A percentile compares a stretch with the other conserved stretches of the same genome.
Conservation (phyloP, 192 early-diverging fungal genomes). For the Geranomyces michiganensis region DNA sequence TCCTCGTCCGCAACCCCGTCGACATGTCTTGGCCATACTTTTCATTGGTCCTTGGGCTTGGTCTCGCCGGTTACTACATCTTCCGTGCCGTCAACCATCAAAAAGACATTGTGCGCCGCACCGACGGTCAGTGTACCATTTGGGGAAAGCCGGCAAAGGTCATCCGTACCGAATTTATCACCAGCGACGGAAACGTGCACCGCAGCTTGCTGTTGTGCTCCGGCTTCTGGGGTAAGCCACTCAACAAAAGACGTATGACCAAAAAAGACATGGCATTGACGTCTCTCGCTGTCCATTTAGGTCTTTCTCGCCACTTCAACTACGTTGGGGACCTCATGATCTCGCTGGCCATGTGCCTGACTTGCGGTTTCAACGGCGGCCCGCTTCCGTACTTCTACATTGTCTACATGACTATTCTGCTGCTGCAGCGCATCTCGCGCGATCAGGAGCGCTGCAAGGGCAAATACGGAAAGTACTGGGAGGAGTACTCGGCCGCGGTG, state of each 20-base stretch:
- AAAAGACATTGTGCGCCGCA: constrained; percentile 72
- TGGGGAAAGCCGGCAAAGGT: constrained; percentile 77
- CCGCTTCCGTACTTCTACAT: constrained; percentile 80
- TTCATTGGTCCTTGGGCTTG: constrained; percentile 50
- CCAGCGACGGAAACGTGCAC: constrained; percentile 74
- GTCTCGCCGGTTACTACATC: constrained; percentile 75
- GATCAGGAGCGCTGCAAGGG: constrained; percentile 73
- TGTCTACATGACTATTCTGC: constrained; percentile 76
- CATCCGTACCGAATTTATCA: constrained; percentile 71
- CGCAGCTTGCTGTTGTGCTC: constrained; percentile 66
- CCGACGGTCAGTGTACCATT: constrained; percentile 73
- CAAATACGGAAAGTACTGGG: constrained; percentile 86
- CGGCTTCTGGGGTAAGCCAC: constrained; percentile 71
- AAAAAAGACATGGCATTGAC: neutral
- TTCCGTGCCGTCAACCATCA: constrained; percentile 81
- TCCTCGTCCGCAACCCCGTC: constrained; percentile 70
- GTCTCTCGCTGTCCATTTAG: neutral
- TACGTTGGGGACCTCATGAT: constrained; percentile 79
- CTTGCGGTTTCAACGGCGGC: constrained; percentile 64
- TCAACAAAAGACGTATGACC: constrained; percentile 7
- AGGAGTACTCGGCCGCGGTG: constrained; percentile 65
- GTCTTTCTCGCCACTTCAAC: constrained; percentile 80
- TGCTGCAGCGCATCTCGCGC: constrained; percentile 68
- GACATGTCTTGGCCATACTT: constrained; percentile 65
- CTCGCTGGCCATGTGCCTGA: constrained; percentile 71